Conservation (phyloP, 2,329 filamentous ascomycete species). For the Tolypocladium sp. region DNA sequence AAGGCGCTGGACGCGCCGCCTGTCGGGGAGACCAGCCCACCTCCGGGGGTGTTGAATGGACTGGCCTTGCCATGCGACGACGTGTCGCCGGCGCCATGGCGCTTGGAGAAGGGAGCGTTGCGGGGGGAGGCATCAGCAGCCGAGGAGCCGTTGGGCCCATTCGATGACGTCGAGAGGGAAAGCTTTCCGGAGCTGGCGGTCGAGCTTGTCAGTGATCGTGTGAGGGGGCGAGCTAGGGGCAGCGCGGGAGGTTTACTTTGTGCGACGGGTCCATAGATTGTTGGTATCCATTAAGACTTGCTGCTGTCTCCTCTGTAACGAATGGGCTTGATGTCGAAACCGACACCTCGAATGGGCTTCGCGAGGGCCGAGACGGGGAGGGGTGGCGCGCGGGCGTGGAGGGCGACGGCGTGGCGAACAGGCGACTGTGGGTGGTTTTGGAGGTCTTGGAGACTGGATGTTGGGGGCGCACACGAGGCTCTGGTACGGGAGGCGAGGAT, state of each 20-base stretch:
- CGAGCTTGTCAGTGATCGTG: conserved; percentile 10
- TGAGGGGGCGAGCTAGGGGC: background rate
- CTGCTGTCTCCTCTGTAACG: conserved; percentile 8
- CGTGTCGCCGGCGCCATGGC: conserved; percentile 61
- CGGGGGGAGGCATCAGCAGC: conserved; percentile 50
- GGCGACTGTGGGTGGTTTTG: background rate
- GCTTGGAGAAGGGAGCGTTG: conserved; percentile 57
- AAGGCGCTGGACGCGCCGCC: conserved; percentile 79
- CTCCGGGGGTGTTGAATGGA: conserved; percentile 67
- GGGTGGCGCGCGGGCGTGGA: background rate
- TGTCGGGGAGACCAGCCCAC: conserved; percentile 30
- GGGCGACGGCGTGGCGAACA: background rate
- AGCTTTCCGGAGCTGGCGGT: conserved; percentile 70
- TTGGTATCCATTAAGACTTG: conserved; percentile 44
- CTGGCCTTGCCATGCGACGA: conserved; percentile 70
- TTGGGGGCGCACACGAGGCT: background rate
- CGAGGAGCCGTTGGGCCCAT: conserved; percentile 40
- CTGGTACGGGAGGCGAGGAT: background rate
- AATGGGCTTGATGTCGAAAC: conserved; percentile 7
- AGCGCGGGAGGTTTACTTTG: conserved; percentile 47
- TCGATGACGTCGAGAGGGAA: conserved; percentile 69
- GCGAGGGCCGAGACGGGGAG: conserved; percentile 7
- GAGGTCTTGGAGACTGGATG: background rate
- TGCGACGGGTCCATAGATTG: conserved; percentile 68
- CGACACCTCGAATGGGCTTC: conserved; percentile 12